Evolutionary conservation across 345 rosid genomes (phyloP).

Genomic region (Gossypium anomalum): DNA sequence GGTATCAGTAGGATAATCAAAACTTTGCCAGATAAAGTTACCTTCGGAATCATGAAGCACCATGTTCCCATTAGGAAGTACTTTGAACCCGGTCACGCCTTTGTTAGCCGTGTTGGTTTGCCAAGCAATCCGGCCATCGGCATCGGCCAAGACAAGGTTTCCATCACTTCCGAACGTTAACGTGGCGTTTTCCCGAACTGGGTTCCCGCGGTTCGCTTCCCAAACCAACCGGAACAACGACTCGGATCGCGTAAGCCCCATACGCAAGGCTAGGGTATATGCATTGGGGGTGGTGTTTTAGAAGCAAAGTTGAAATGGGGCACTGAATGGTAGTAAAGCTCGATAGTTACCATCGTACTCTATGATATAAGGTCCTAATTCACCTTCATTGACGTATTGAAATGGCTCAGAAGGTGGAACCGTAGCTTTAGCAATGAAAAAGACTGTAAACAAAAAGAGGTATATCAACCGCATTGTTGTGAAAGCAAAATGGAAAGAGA

Average conservation of each 20-base stretch:
- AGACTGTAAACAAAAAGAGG: neutral
- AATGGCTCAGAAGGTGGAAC: neutral
- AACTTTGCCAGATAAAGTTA: constrained; percentile 51
- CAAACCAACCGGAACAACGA: constrained; percentile 51
- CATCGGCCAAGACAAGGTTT: constrained; percentile 43
- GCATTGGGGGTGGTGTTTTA: constrained; percentile 49
- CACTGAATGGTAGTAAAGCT: neutral
- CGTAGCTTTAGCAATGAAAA: neutral
- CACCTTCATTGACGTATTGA: neutral
- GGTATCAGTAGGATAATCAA: constrained; percentile 47
- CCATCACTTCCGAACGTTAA: constrained; percentile 35
- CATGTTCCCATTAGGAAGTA: constrained; percentile 46
- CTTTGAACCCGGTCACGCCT: constrained; percentile 41
- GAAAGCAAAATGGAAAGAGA: neutral
- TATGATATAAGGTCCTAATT: too few relatives aligned
- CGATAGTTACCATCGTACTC: neutral
- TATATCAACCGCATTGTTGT: neutral
- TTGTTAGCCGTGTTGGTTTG: constrained; percentile 46
- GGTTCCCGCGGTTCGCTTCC: constrained; percentile 52
- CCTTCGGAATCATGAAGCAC: constrained; percentile 44
- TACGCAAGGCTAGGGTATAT: constrained; percentile 39
- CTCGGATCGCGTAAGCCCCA: constrained; percentile 36
- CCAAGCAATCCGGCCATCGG: constrained; percentile 53
- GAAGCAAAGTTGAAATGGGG: constrained; percentile 44
- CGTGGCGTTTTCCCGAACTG: constrained; percentile 45